Base-by-base conservation (phyloP, 495 filamentous ascomycete species). In the Copromyces sp. region DNA sequence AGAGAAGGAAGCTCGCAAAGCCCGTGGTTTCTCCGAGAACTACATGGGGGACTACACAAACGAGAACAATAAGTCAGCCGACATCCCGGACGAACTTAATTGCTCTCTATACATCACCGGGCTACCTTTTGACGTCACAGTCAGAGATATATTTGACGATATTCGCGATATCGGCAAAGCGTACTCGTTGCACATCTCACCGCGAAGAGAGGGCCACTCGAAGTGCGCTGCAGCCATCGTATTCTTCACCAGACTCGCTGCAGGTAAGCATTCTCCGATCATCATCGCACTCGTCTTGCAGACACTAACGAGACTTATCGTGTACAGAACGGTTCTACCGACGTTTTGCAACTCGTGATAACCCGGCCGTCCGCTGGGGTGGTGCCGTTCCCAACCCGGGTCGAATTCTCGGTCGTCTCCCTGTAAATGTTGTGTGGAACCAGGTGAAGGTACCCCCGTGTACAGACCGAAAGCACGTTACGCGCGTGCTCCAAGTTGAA, bases 71-170 rank as follows among this genome's bases (percentile, higher is more conserved):
- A 76, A 73, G 59, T 79, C 78, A 0, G 83, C 80, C 1, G 24
- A 75, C 61, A 79, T 84, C 53, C 71, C 79, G 0, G 73, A 75
- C 14, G 70, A 77, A 4, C 11, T 71, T 0, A 83, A 79, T 71
- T 83, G 81, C 29, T 75, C 78, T 1, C 75, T 85, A 0, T 85
- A 80, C 78, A 69, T 85, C 8, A 81, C 77, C 0, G 76, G 77
- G 5, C 77, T 85, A 0, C 80, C 83, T 0, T 71, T 77, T 0
- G 42, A 40, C 8, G 73, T 80, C 37, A 80, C 77, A 0, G 71
- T 73, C n/a, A 9, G 39, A 1, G 37, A 76, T 5, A 77, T 85
- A 0, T 78, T 85, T 0, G 72, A 53, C 5, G 29, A 75, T 1
- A 76, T 84, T 42, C 76, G 80, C 0, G 47, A 74, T 47, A 72